Percentiles rank a stretch among this genome's conserved stretches.
Evolutionary conservation across 331 rosid species (phyloP).

Genomic region (Pyrus hybrid): DNA sequence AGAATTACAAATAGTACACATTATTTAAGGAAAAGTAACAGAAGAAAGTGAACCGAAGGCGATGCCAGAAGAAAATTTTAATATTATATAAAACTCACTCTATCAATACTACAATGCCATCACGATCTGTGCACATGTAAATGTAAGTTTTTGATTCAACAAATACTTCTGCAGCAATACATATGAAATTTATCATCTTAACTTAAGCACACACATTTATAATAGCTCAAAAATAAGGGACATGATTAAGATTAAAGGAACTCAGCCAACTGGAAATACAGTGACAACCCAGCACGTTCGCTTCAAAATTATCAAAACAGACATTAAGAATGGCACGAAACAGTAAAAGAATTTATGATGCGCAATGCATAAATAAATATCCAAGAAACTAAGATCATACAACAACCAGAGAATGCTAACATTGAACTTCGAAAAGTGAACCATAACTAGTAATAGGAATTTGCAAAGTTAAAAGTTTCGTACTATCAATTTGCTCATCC

Average conservation of each 20-base stretch:
- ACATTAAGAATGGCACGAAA: background rate
- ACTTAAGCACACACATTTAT: conserved; percentile 5
- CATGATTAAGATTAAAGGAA: background rate
- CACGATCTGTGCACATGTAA: conserved; percentile 76
- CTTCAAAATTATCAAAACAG: background rate
- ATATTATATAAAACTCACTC: conserved; percentile 55
- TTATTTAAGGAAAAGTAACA: background rate
- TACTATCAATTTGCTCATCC: conserved; percentile 75
- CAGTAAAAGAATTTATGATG: too few relatives aligned
- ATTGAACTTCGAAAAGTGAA: background rate
- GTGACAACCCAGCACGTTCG: background rate
- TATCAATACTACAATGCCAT: conserved; percentile 70
- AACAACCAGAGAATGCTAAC: background rate
- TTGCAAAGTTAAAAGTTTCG: conserved; percentile 14
- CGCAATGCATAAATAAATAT: background rate
- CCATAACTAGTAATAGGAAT: conserved; percentile 7
- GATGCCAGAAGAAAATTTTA: background rate
- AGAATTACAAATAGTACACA: conserved; percentile 14
- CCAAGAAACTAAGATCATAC: background rate
- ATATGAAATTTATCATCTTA: conserved; percentile 11
- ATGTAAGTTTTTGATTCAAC: conserved; percentile 52
- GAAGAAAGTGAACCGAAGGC: background rate
- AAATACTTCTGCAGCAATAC: conserved; percentile 50
- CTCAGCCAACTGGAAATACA: background rate
- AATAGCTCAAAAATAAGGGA: background rate